Evolutionary conservation across 2,329 filamentous ascomycete genomes (phyloP).

Genomic region (Beauveria asiatica): DNA sequence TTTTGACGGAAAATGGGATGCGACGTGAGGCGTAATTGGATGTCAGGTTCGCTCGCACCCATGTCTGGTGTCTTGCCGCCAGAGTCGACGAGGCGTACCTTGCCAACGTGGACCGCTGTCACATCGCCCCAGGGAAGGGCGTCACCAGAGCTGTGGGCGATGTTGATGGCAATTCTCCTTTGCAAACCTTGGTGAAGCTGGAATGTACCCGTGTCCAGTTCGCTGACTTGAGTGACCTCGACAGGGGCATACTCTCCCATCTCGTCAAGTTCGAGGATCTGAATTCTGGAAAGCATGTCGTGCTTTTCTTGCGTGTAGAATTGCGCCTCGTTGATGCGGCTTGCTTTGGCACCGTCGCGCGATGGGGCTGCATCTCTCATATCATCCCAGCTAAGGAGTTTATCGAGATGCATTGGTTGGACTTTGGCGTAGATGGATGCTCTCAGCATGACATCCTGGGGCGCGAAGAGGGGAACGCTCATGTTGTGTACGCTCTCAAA

Average conservation of each 20-base stretch:
- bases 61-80: conserved; percentile 78
- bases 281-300: conserved; percentile 79
- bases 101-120: conserved; percentile 65
- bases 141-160: conserved; percentile 88
- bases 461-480: conserved; percentile 71
- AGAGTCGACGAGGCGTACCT: conserved; percentile 74
- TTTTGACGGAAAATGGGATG: conserved; percentile 76
- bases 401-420: conserved; percentile 90
- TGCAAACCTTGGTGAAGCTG: conserved; percentile 94
- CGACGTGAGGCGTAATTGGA: conserved; percentile 67
- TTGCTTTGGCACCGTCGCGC: conserved; percentile 44
- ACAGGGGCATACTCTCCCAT: conserved; percentile 85
- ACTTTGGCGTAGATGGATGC: conserved; percentile 89
- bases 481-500: conserved; percentile 99
- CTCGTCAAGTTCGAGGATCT: conserved; percentile 87
- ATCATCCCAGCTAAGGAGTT: conserved; percentile 96
- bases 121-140: conserved; percentile 84
- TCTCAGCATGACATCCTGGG: conserved; percentile 65
- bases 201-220: conserved; percentile 81
- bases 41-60: conserved; percentile 61
- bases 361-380: conserved; percentile 73
- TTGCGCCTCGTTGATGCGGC: conserved; percentile 80
- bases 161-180: conserved; percentile 72
- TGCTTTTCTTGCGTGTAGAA: conserved; percentile 92
- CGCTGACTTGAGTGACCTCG: conserved; percentile 79